Evolutionary conservation across 2,329 filamentous ascomycete species (phyloP).

Genomic region (Ophiostoma ips): DNA sequence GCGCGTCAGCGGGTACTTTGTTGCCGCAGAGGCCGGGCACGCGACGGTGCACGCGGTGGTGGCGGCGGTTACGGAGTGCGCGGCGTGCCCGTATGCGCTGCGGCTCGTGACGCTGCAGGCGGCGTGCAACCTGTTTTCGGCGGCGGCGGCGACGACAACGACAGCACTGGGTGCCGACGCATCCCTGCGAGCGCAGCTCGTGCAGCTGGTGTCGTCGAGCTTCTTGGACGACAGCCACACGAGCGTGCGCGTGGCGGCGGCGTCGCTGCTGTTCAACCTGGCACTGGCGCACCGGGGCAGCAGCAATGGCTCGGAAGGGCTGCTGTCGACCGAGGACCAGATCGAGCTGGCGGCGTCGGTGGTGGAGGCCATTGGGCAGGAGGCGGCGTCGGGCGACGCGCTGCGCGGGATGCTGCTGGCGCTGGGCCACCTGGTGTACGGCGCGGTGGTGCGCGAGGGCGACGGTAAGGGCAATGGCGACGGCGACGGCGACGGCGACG

Average conservation of each 20-base stretch:
- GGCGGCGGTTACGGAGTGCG: constrained; percentile 40
- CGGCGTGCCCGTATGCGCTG: constrained; percentile 60
- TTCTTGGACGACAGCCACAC: constrained; percentile 64
- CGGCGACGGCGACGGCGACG: too few species aligned
- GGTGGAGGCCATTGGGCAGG: constrained; percentile 54
- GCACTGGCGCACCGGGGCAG: constrained; percentile 48
- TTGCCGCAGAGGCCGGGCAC: constrained; percentile 60
- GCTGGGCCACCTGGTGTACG: constrained; percentile 63
- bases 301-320: not conserved
- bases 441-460: constrained; percentile 55
- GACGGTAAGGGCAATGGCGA: too few species aligned
- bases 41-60: constrained; percentile 49
- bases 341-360: constrained; percentile 71
- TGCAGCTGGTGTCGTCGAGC: constrained; percentile 58
- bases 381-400: constrained; percentile 52
- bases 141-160: too few species aligned
- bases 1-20: constrained; percentile 67
- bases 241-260: constrained; percentile 66
- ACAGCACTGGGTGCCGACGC: constrained; percentile 43
- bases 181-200: constrained; percentile 41
- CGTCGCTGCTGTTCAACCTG: constrained; percentile 74
- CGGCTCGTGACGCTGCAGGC: constrained; percentile 74
- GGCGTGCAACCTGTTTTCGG: constrained; percentile 76
- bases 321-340: constrained; percentile 53
- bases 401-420: constrained; percentile 64